Conservation (phyloP, 768 basidiomycete genomes). For the Gelatoporia subvermispora region DNA sequence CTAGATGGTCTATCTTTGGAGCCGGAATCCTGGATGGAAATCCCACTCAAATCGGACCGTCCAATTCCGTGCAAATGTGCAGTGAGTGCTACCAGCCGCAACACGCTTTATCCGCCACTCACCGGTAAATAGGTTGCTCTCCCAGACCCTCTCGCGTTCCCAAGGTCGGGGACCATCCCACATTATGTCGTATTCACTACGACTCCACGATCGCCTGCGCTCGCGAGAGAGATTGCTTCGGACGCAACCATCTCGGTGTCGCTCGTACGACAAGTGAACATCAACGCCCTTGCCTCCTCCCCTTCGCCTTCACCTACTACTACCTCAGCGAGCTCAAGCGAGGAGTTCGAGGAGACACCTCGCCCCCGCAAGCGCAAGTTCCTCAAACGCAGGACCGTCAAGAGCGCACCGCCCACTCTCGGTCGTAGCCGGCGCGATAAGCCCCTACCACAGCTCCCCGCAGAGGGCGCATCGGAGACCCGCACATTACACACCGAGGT, state of each 20-base stretch:
- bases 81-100: constrained; percentile 35
- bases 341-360: constrained; percentile 31
- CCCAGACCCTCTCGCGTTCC: constrained; percentile 56
- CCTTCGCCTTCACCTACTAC: constrained; percentile 31
- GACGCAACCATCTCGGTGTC: constrained; percentile 71
- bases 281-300: constrained; percentile 39
- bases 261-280: constrained; percentile 53
- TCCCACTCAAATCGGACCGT: constrained; percentile 59
- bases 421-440: not conserved
- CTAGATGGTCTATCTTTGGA: constrained; percentile 40
- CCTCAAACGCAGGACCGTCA: constrained; percentile 26
- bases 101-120: not conserved
- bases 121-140: constrained; percentile 50
- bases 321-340: constrained; percentile 47
- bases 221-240: constrained; percentile 61
- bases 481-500: constrained; percentile 46
- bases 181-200: constrained; percentile 75
- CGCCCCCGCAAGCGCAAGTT: constrained; percentile 14
- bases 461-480: constrained; percentile 32
- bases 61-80: constrained; percentile 59
- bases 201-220: constrained; percentile 44
- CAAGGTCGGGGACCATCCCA: constrained; percentile 57
- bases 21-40: constrained; percentile 61
- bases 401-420: constrained; percentile 17
- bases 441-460: constrained; percentile 22